Base-by-base conservation (phyloP, 2,329 filamentous ascomycete species). In the Colletotrichum orbiculare region DNA sequence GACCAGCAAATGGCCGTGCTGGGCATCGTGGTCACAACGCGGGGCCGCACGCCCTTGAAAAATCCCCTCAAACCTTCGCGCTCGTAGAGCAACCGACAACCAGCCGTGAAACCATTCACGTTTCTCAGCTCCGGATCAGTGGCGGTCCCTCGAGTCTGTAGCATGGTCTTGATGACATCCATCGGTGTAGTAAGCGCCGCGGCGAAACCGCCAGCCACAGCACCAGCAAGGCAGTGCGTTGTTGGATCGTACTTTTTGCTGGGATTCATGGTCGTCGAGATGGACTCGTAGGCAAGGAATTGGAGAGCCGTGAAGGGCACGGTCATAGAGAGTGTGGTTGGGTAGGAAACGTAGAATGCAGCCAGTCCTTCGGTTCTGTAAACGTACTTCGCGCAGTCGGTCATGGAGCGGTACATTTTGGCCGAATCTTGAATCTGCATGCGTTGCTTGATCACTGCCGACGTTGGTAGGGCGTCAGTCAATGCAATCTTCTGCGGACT, bases 1-100 rank as follows among this genome's bases (percentile, higher is more conserved):
- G 88, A 96, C 96, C 96, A 99, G 85, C 96, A 99, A 74, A 99
- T 99, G n/a, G 96, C 96, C 39, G 96, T 99, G 81, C 94, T 97
- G 17, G 96, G 96, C 91, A 98, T 98, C 2, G 96, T 97, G 10
- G 94, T 97, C 68, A 99, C 89, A 52, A 99, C 91, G 73, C 96
- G 87, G 50, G 96, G 96, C 72, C 92, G 90, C 75, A 97, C 87
- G 47, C 96, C 96, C 75, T 96, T 94, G 81, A 97, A 94, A 80
- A 98, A 99, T 4, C 96, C 96, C 61, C 83, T 84, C 73, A 91
- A 85, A 41, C 96, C 96, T 75, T 97, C 95, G 74, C 94, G 89
- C 72, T 88, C 87, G 77, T 94, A 91, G 69, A 97, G 89, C 64
- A 97, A 89, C 68, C 85, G 85, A 68, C 93, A 95, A 8, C 94